Conservation (phyloP, 805 yeast species). For the Starmerella apicola region DNA sequence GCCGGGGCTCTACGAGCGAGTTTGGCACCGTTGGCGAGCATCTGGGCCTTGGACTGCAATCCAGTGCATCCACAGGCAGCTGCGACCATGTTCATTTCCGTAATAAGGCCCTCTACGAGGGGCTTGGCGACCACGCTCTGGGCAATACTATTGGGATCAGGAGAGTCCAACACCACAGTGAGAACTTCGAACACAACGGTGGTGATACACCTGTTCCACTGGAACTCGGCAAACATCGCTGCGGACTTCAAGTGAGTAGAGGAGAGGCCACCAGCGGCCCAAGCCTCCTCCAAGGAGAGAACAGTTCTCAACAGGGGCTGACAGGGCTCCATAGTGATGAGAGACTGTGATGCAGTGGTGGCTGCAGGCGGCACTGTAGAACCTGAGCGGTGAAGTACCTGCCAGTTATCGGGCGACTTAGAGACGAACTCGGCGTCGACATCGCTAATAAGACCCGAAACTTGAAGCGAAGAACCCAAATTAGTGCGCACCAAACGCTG, state of each 20-base stretch:
- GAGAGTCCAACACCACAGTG: slow-evolving; percentile 58
- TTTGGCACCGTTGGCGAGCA: slow-evolving; percentile 12
- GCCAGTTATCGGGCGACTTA: slow-evolving; percentile 6
- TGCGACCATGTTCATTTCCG: slow-evolving; percentile 55
- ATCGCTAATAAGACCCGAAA: slow-evolving; percentile 20
- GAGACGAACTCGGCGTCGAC: slow-evolving; percentile 17
- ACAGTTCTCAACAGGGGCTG: slow-evolving; percentile 3
- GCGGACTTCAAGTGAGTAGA: slow-evolving; percentile 31
- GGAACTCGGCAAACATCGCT: slow-evolving; percentile 41
- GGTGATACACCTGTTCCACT: slow-evolving; percentile 79
- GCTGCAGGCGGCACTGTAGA: slow-evolving; percentile 4
- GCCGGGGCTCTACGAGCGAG: slow-evolving; percentile 24
- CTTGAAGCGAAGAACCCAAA: slow-evolving; percentile 13
- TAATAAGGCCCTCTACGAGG: slow-evolving; percentile 62
- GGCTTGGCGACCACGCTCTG: slow-evolving; percentile 75
- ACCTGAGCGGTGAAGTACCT: slow-evolving; percentile 9
- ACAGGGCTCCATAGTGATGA: slow-evolving; percentile 17
- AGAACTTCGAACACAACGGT: slow-evolving; percentile 67
- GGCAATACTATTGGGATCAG: slow-evolving; percentile 45
- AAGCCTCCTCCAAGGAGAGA: slow-evolving; percentile 14
- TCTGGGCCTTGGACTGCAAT: slow-evolving; percentile 32
- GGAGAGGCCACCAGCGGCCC: slow-evolving; percentile 12
- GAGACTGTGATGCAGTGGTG: background rate
- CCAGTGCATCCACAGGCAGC: slow-evolving; percentile 53
- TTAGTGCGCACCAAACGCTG: slow-evolving; percentile 20